phyloP scores from a whole-genome alignment of 2,329 filamentous ascomycete genomes.

The Fusarium mundagurra region DNA sequence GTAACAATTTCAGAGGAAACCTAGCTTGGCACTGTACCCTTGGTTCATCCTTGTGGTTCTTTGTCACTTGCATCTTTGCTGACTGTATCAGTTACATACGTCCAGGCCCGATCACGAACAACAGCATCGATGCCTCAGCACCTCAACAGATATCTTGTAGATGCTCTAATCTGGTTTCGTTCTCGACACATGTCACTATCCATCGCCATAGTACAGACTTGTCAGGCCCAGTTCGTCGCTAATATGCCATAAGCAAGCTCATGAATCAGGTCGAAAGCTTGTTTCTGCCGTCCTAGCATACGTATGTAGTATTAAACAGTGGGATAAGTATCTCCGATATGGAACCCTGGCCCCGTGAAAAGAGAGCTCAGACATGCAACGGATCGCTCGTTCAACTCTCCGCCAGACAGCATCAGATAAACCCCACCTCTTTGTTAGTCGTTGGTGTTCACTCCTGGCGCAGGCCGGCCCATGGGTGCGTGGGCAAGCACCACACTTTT shows the following conservation, averaged over 20 bases:
- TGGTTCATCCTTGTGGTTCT: constrained; percentile 21
- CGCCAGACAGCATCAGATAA: constrained; percentile 22
- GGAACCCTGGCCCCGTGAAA: constrained; percentile 29
- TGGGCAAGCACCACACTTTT: constrained; percentile 33
- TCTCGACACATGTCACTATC: neutral
- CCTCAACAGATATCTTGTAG: neutral
- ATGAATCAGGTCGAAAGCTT: constrained; percentile 1
- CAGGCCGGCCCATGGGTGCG: constrained; percentile 37
- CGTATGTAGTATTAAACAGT: neutral
- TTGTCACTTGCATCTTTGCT: constrained; percentile 13
- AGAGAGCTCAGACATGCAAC: constrained; percentile 41
- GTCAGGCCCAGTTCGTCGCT: neutral
- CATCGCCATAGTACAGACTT: neutral
- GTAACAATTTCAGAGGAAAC: constrained; percentile 51
- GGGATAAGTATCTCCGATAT: constrained; percentile 28
- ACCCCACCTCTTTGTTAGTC: constrained; percentile 35
- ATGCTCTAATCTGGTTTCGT: neutral
- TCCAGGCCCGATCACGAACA: neutral
- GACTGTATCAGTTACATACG: constrained; percentile 22
- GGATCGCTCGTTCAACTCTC: constrained; percentile 39
- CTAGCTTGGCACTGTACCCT: constrained; percentile 39
- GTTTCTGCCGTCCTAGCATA: neutral
- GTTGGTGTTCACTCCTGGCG: constrained; percentile 35
- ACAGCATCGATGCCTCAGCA: neutral
- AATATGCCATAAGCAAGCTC: neutral